Conservation (phyloP, 176 grass and related monocot species). For the Microstegium vimineum region DNA sequence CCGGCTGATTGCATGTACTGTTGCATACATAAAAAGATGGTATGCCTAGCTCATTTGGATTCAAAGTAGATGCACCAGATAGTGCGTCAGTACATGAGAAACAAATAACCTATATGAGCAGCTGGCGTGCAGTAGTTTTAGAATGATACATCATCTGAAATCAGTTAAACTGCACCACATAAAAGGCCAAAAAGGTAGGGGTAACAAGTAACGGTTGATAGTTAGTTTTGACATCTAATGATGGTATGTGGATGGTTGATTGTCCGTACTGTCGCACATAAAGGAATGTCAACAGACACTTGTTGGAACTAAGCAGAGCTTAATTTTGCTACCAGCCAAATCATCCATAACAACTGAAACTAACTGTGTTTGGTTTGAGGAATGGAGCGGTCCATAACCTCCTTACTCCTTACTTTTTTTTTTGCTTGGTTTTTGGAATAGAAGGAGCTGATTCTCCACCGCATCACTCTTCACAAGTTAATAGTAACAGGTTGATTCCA, state of each 20-base stretch:
- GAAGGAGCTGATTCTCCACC: not conserved
- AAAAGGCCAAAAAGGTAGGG: not conserved
- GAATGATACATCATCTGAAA: not conserved
- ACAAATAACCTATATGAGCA: not conserved
- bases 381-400: not conserved
- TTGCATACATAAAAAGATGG: not conserved
- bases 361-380: not conserved
- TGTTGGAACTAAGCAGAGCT: too few relatives aligned
- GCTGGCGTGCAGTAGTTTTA: not conserved
- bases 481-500: not conserved
- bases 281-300: too few relatives aligned
- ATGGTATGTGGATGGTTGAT: too few relatives aligned
- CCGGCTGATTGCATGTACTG: not conserved
- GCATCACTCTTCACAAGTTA: not conserved
- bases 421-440: not conserved
- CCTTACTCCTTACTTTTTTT: not conserved
- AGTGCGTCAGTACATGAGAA: not conserved
- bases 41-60: not conserved
- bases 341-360: not conserved
- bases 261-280: too few relatives aligned
- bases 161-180: not conserved
- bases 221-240: not conserved
- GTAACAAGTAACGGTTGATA: not conserved
- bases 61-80: not conserved
- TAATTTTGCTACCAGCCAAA: not conserved